Conservation (phyloP, 306 rosid species). For the Vachellia pachyceras region DNA sequence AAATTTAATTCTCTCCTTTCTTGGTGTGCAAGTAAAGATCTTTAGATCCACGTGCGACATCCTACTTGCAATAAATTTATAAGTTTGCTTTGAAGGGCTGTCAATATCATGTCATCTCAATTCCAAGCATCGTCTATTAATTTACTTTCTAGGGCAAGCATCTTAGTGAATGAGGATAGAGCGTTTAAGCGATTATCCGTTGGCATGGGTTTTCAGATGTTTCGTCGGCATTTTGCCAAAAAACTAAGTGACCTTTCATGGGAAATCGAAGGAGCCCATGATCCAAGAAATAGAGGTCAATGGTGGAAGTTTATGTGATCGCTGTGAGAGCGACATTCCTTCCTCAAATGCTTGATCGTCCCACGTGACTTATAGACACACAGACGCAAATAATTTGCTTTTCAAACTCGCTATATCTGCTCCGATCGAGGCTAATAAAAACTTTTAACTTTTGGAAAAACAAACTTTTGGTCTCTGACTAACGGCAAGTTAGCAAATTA, state of each 20-base stretch:
- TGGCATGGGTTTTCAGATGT: not conserved
- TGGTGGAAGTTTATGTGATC: conserved; percentile 18
- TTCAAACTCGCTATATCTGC: not conserved
- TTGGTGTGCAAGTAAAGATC: not conserved
- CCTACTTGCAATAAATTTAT: not conserved
- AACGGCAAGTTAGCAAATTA: not conserved
- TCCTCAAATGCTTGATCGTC: conserved; percentile 38
- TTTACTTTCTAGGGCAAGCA: not conserved
- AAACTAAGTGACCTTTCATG: conserved; percentile 2
- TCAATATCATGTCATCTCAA: not conserved
- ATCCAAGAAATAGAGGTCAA: conserved; percentile 76
- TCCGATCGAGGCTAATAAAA: not conserved
- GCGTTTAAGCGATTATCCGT: not conserved
- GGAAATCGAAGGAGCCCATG: conserved; percentile 79
- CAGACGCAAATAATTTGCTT: conserved; percentile 15
- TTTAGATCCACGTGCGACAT: not conserved
- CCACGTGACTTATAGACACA: conserved; percentile 37
- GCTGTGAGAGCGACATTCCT: conserved; percentile 62
- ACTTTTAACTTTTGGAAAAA: not conserved
- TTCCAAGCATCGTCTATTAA: not conserved
- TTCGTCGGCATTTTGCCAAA: not conserved
- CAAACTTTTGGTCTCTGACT: not conserved
- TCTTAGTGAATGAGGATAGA: not conserved
- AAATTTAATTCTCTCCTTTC: not conserved
- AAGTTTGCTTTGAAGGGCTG: not conserved